These are phyloP conservation scores for Xanthoconium stramineum DNA, from an alignment of 768 basidiomycete species.

Conservation along the genomic window DNA sequence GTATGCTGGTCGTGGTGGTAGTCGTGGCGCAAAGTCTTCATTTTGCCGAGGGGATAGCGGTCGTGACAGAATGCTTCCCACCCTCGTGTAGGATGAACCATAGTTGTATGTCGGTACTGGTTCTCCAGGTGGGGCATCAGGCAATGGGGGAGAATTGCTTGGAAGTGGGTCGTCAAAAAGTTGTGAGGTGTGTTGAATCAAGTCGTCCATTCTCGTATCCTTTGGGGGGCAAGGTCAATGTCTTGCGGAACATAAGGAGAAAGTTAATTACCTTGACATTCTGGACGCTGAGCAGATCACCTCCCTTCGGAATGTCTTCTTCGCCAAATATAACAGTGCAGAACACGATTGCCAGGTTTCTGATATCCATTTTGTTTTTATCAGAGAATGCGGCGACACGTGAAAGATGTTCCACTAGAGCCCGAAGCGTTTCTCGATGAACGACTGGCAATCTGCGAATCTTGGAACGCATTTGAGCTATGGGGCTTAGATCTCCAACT, in stretches of 20 bases:
- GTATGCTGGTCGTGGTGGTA: slow-evolving; percentile 63
- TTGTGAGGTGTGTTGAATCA: slow-evolving; percentile 65
- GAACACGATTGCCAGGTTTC: slow-evolving; percentile 90
- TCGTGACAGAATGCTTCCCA: slow-evolving; percentile 45
- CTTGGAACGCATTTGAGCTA: slow-evolving; percentile 80
- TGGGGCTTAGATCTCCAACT: slow-evolving; percentile 69
- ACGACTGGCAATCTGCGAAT: slow-evolving; percentile 79
- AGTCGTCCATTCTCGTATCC: slow-evolving; percentile 80
- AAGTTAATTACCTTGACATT: slow-evolving; percentile 58
- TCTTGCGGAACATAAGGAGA: slow-evolving; percentile 34
- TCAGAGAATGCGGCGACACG: slow-evolving; percentile 62
- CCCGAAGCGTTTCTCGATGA: slow-evolving; percentile 81
- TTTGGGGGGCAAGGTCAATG: slow-evolving; percentile 23
- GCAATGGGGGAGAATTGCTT: slow-evolving; percentile 63
- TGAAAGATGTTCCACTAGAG: slow-evolving; percentile 78
- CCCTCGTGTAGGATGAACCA: slow-evolving; percentile 69
- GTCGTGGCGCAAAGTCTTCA: slow-evolving; percentile 71
- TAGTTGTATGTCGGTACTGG: slow-evolving; percentile 54
- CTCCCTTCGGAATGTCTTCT: slow-evolving; percentile 79
- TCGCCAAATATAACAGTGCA: slow-evolving; percentile 88
- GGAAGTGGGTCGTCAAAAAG: slow-evolving; percentile 60
- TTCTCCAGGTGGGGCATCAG: slow-evolving; percentile 69
- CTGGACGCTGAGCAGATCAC: slow-evolving; percentile 75
- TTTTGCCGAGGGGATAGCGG: slow-evolving; percentile 27
- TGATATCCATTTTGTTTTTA: slow-evolving; percentile 91